Percentiles rank a stretch among this genome's conserved stretches.
Evolutionary conservation across 176 grass and related monocot genomes (phyloP).

Genomic region (Avena sativa): DNA sequence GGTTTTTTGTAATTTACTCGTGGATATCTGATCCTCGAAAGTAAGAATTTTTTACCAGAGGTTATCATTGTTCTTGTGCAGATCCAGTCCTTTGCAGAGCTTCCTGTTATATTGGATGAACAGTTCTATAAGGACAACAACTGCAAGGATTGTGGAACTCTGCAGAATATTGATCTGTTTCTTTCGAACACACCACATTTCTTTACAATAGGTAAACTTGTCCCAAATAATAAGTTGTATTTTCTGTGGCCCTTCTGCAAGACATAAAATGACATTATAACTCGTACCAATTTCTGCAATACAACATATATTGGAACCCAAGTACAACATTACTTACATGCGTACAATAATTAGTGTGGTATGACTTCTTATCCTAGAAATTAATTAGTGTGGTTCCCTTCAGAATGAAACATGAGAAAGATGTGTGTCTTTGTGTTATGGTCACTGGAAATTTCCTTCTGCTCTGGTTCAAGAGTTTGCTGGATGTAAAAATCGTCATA

Average conservation of each 20-base stretch:
- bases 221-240: neutral
- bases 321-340: neutral
- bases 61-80: neutral
- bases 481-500: neutral
- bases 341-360: neutral
- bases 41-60: too few species aligned
- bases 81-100: slow-evolving; percentile 25
- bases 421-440: too few species aligned
- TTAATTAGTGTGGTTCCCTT: too few species aligned
- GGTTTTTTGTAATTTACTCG: too few species aligned
- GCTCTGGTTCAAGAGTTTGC: neutral
- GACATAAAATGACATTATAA: neutral
- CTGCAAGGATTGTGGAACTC: neutral
- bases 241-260: neutral
- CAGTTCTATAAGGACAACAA: neutral
- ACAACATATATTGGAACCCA: neutral
- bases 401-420: too few species aligned
- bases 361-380: neutral
- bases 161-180: neutral
- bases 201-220: slow-evolving; percentile 18
- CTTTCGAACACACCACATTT: neutral
- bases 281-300: neutral
- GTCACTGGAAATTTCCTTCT: neutral
- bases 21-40: neutral
- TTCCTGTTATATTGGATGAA: neutral